Conservation (phyloP, 306 rosid genomes). For the Prunus mongolica region DNA sequence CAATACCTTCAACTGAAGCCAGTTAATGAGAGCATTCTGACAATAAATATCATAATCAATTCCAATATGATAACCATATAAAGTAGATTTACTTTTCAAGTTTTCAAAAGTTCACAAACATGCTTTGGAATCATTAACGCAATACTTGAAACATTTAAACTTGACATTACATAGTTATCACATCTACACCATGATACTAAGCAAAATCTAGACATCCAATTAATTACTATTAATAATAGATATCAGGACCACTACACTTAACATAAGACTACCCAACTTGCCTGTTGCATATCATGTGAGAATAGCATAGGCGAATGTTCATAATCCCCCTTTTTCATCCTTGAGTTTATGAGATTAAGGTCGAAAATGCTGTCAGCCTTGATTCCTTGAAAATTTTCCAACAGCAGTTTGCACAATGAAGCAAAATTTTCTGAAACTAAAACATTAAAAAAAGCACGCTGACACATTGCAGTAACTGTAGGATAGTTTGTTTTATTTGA, state of each 20-base stretch:
- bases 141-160: not conserved
- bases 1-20: not conserved
- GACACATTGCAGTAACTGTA: constrained; percentile 44
- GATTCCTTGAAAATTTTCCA: constrained; percentile 68
- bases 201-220: not conserved
- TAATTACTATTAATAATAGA: not conserved
- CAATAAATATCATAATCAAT: not conserved
- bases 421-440: constrained; percentile 68
- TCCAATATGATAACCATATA: not conserved
- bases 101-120: not conserved
- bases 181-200: not conserved
- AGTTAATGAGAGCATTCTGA: not conserved
- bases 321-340: constrained; percentile 71
- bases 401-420: constrained; percentile 55
- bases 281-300: constrained; percentile 85
- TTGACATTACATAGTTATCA: not conserved
- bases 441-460: constrained; percentile 48
- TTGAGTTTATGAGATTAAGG: constrained; percentile 58
- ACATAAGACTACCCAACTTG: constrained; percentile 24
- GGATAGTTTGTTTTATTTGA: constrained; percentile 35
- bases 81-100: not conserved
- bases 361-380: constrained; percentile 67
- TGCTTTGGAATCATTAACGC: not conserved
- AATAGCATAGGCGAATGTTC: constrained; percentile 71
- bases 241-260: not conserved